Conservation (phyloP, 768 basidiomycete genomes). For the Amanita molliuscula region DNA sequence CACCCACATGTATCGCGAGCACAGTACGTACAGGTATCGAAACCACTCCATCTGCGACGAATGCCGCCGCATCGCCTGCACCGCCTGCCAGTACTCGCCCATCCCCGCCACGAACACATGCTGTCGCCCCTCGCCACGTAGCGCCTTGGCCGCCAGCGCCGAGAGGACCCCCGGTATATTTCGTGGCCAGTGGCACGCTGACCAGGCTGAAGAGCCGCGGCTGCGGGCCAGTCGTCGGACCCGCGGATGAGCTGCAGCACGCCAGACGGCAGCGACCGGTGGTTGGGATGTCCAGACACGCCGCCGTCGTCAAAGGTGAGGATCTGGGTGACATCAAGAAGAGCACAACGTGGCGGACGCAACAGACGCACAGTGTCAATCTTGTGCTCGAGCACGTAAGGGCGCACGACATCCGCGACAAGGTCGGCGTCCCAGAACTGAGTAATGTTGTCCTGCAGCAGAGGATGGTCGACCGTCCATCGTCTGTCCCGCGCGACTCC, state of each 20-base stretch:
- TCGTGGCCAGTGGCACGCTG: conserved; percentile 42
- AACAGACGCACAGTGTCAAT: conserved; percentile 48
- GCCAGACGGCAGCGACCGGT: conserved; percentile 57
- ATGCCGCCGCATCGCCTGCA: conserved; percentile 67
- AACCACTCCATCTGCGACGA: conserved; percentile 80
- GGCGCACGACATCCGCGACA: conserved; percentile 47
- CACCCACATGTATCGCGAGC: conserved; percentile 89
- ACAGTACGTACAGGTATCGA: conserved; percentile 71
- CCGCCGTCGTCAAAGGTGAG: conserved; percentile 77
- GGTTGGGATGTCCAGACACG: conserved; percentile 83
- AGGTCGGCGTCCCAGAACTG: conserved; percentile 48
- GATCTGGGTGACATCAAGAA: conserved; percentile 35
- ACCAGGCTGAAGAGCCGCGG: conserved; percentile 48
- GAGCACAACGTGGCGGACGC: neutral
- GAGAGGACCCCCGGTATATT: conserved; percentile 54
- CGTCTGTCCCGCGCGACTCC: conserved; percentile 47
- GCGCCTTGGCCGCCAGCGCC: conserved; percentile 34
- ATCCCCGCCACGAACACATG: conserved; percentile 50
- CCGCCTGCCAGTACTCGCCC: conserved; percentile 40
- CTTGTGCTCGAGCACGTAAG: conserved; percentile 45
- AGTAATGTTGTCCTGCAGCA: conserved; percentile 70
- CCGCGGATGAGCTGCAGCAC: conserved; percentile 31
- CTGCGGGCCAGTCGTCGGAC: conserved; percentile 13
- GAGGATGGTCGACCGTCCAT: conserved; percentile 66
- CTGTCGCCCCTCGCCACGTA: neutral